Evolutionary conservation across 176 grass and related monocot genomes (phyloP).

Genomic region (Musa itinerans): DNA sequence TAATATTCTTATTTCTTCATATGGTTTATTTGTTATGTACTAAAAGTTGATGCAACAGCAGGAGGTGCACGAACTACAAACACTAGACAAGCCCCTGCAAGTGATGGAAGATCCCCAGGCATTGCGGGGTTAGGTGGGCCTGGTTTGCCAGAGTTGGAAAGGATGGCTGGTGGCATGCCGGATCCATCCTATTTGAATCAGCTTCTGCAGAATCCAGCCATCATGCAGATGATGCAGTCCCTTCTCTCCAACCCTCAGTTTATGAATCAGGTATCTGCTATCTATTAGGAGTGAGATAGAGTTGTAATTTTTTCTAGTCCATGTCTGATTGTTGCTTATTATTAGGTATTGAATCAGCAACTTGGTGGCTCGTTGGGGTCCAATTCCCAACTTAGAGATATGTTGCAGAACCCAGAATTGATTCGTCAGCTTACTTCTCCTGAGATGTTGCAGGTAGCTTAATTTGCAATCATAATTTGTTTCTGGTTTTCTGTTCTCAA

Average conservation of each 20-base stretch:
- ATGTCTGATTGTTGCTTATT: conserved; percentile 11
- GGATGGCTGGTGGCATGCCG: conserved; percentile 39
- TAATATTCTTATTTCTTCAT: background rate
- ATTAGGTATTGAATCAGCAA: conserved; percentile 63
- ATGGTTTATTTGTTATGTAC: background rate
- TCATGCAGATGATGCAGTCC: conserved; percentile 92
- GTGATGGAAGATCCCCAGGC: conserved; percentile 32
- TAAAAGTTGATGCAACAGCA: background rate
- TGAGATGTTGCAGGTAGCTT: conserved; percentile 66
- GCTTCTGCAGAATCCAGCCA: conserved; percentile 79
- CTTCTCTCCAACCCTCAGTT: conserved; percentile 76
- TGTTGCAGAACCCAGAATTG: conserved; percentile 89
- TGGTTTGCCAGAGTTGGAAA: conserved; percentile 33
- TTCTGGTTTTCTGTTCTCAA: background rate
- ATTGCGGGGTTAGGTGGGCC: conserved; percentile 40
- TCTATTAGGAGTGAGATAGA: background rate
- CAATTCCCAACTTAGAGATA: conserved; percentile 69
- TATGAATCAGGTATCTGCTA: conserved; percentile 64
- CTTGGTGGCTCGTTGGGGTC: conserved; percentile 57
- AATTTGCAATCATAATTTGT: background rate
- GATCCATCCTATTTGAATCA: conserved; percentile 58
- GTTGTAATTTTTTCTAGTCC: background rate
- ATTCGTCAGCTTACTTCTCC: conserved; percentile 80
- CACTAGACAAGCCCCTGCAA: conserved; percentile 25
- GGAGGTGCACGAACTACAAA: conserved; percentile 27